Percentiles rank a stretch among this genome's conserved stretches.
These are phyloP conservation scores for Metschnikowia kunwiensis DNA, from an alignment of 805 yeast species.

Conservation along the genomic window DNA sequence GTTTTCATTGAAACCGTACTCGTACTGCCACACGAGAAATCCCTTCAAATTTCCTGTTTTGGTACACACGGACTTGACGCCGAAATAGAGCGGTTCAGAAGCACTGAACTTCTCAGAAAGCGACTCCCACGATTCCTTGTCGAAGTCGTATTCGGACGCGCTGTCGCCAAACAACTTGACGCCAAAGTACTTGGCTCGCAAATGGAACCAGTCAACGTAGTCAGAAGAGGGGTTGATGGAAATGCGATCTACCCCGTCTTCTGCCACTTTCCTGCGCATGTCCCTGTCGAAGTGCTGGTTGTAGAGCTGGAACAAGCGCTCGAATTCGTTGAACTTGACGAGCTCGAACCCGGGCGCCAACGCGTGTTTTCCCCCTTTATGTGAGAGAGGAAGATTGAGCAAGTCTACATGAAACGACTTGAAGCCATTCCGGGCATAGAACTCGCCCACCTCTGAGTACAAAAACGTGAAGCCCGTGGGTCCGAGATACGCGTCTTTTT, in stretches of 20 bases:
- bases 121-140: slow-evolving; percentile 11
- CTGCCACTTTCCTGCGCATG: slow-evolving; percentile 18
- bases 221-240: slow-evolving; percentile 28
- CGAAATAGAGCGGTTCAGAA: slow-evolving; percentile 32
- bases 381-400: slow-evolving; percentile 23
- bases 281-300: slow-evolving; percentile 20
- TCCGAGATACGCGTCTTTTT: slow-evolving; percentile 23
- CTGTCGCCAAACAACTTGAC: slow-evolving; percentile 13
- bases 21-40: slow-evolving; percentile 40
- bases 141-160: slow-evolving; percentile 5
- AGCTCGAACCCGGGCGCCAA: slow-evolving; percentile 14
- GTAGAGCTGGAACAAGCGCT: slow-evolving; percentile 22
- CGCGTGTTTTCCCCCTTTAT: not conserved
- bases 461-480: slow-evolving; percentile 35
- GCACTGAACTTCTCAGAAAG: slow-evolving; percentile 20
- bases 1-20: slow-evolving; percentile 24
- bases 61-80: slow-evolving; percentile 24
- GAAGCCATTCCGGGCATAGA: slow-evolving; percentile 38
- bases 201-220: slow-evolving; percentile 41
- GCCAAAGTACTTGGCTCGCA: slow-evolving; percentile 34
- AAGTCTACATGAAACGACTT: slow-evolving; percentile 36
- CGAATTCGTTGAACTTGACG: slow-evolving; percentile 31
- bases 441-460: slow-evolving; percentile 45
- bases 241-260: slow-evolving; percentile 32
- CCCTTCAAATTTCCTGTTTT: slow-evolving; percentile 24